These are phyloP conservation scores for Arctostaphylos glauca DNA, from an alignment of 148 eudicot genomes.

Conservation along the genomic window DNA sequence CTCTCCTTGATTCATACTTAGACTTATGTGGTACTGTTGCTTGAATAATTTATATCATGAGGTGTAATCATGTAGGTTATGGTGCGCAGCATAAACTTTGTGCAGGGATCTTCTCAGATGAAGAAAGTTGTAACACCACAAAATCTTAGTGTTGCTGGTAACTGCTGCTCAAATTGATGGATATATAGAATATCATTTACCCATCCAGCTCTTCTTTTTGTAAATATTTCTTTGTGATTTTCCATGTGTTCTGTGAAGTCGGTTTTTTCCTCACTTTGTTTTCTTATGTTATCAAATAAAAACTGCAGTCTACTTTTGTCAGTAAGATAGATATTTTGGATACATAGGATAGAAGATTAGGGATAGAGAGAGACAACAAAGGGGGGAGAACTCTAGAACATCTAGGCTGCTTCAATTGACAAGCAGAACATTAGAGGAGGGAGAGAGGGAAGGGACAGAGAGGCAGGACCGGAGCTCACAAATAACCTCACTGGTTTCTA, in stretches of 20 bases:
- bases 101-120: conserved; percentile 27
- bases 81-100: conserved; percentile 46
- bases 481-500: too few species aligned
- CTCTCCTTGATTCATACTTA: neutral
- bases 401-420: too few species aligned
- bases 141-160: conserved; percentile 20
- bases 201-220: neutral
- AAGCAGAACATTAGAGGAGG: too few species aligned
- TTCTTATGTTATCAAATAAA: neutral
- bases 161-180: neutral
- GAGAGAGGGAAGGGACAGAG: too few species aligned
- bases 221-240: neutral
- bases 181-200: neutral
- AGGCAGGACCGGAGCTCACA: too few species aligned
- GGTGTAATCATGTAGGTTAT: conserved; percentile 32
- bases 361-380: too few species aligned
- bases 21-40: neutral
- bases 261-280: neutral
- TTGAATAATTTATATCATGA: neutral
- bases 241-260: neutral
- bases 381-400: too few species aligned
- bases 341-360: too few species aligned
- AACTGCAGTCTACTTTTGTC: neutral
- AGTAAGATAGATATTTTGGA: too few species aligned
- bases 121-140: conserved; percentile 12